Evolutionary conservation across 345 rosid genomes (phyloP), one percentile per base, ranked within the genome.

Genomic region (Cardiospermum halicacabum): DNA sequence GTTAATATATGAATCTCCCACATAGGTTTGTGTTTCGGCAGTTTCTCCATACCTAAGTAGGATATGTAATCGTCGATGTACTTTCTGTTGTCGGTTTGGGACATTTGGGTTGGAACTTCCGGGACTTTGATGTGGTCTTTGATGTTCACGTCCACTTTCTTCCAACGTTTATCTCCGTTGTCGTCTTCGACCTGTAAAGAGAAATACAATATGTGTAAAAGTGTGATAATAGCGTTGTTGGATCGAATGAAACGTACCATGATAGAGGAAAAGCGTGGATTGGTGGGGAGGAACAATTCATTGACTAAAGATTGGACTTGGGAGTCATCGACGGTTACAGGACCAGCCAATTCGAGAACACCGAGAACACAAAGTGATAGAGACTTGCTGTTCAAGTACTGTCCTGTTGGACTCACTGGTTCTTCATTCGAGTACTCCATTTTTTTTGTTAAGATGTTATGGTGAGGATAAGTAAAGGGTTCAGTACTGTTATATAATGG

Each of bases 201-300:
- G n/a, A n/a, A n/a, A n/a, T n/a, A n/a, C n/a, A n/a, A n/a, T n/a
- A n/a, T n/a, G n/a, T n/a, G n/a, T n/a, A n/a, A n/a, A n/a, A n/a
- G n/a, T n/a, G n/a, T n/a, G n/a, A n/a, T n/a, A n/a, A n/a, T n/a
- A n/a, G n/a, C n/a, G n/a, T 34, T 34, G 39, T 5, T 34, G 1
- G 39, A 34, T 34, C 39, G 12, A 39, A 13, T 39, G 43, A 39
- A 11, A 11, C 13, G 11, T 64, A 81, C 85, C 85, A 81, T 75
- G 47, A 81, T 36, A 13, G 82, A 78, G 58, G 80, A 75, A 76
- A 80, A 80, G 45, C 81, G 84, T 1, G 75, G 74, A 34, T 70
- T 74, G 71, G 74, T 59, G 5, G 77, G 79, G 42, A 77, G 76
- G 49, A 77, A 75, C 6, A 72, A 59, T 58, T 61, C 53, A 9